phyloP scores from a whole-genome alignment of 352 stramenopile species.

The Globisporangium takayamanum region DNA sequence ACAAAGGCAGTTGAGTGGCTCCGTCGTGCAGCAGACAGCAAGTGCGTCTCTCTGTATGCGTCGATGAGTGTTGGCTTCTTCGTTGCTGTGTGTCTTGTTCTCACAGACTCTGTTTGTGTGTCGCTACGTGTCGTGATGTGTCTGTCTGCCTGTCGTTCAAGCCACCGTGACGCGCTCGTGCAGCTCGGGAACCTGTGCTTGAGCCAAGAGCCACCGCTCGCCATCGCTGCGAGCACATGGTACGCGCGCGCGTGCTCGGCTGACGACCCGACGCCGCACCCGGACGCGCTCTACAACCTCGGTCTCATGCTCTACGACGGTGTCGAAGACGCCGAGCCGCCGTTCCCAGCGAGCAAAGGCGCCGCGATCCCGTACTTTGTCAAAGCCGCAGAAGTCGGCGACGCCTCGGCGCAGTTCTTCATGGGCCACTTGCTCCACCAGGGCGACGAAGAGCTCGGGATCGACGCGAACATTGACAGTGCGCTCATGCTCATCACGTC shows the following conservation, averaged over 20 bases:
- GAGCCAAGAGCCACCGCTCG: conserved; percentile 70
- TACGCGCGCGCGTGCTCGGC: conserved; percentile 52
- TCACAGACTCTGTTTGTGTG: not conserved
- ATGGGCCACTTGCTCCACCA: conserved; percentile 80
- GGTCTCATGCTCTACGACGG: conserved; percentile 73
- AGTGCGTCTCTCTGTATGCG: conserved; percentile 8
- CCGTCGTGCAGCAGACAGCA: conserved; percentile 66
- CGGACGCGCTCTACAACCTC: conserved; percentile 82
- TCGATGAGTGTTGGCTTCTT: not conserved
- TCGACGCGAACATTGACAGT: conserved; percentile 54
- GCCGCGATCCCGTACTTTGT: conserved; percentile 76
- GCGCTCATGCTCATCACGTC: conserved; percentile 74
- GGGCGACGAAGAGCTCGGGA: conserved; percentile 61
- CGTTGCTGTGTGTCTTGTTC: not conserved
- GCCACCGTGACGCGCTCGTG: conserved; percentile 70
- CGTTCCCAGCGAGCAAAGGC: conserved; percentile 46
- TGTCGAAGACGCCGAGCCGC: conserved; percentile 61
- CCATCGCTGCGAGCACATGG: conserved; percentile 61
- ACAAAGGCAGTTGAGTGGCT: conserved; percentile 78
- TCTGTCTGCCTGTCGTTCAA: conserved; percentile 7
- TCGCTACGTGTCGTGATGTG: not conserved
- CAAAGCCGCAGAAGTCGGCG: conserved; percentile 63
- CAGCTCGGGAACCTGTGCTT: conserved; percentile 78
- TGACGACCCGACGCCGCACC: conserved; percentile 48
- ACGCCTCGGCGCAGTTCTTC: conserved; percentile 80